Base-by-base conservation (phyloP, 75 land plant species). In the Adiantum capillusveneris region DNA sequence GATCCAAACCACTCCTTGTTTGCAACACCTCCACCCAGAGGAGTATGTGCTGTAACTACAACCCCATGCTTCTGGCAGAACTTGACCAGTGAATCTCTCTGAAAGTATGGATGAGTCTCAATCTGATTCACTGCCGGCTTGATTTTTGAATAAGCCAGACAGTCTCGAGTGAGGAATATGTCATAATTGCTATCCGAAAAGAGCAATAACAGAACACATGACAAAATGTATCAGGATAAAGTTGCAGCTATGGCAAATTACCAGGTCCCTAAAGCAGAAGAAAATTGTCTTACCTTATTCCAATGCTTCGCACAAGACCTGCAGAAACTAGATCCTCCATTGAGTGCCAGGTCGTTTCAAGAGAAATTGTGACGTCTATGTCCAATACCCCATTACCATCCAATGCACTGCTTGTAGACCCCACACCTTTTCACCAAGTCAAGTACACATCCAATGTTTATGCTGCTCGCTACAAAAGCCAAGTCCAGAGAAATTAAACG, bases 91-190 rank as follows among this genome's bases (percentile, higher is more conserved):
- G 72, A 79, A 0, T 86, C 83, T 12, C 96, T 84, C 61, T 94
- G 99, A 70, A 94, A 94, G 70, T 90, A 94, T 0, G 99, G 99
- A 59, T 94, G 96, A 27, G 92, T 81, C 45, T 94, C 99, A 45
- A 94, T 86, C 64, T 94, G 99, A 66, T 94, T 94, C 29, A 94
- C 99, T 18, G 91, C 85, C 42, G 99, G 96, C 75, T 94, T 94
- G 37, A 94, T 75, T 78, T 94, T 94, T 12, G 99, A 81, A 70
- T 94, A 94, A 12, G 99, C 96, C 56, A 94, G 65, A 62, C 91
- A 90, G 52, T 94, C 99, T 53, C 91, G 76, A n/a, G 99, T 90
- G 53, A 94, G 72, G 62, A 84, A 94, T 37, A 94, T 74, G 65
- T 94, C 96, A 67, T 84, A 94, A 67, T 94, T 94, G 79, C 99